A percentile compares a stretch with the other conserved stretches of the same genome.
Evolutionary conservation across 805 yeast species (phyloP).

Genomic region (Monosporozyma unispora): DNA sequence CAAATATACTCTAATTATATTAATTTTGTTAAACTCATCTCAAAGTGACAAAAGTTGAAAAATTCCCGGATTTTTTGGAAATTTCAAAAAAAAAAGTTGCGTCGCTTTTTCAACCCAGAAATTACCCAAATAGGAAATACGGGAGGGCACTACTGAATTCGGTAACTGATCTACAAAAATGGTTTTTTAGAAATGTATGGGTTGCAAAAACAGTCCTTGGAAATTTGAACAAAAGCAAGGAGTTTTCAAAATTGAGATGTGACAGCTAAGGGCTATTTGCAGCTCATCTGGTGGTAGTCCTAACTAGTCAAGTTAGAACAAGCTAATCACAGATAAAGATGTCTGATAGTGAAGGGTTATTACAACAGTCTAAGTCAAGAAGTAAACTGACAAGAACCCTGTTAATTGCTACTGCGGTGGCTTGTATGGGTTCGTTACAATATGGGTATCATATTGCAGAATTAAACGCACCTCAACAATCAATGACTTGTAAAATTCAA

Average conservation of each 20-base stretch:
- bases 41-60: too few relatives aligned
- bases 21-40: not conserved
- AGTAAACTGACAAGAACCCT: slow-evolving; percentile 2
- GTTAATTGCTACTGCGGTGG: slow-evolving; percentile 29
- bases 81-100: slow-evolving; percentile 1
- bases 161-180: not conserved
- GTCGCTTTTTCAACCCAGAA: not conserved
- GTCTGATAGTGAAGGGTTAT: slow-evolving; percentile 1
- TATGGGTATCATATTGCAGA: slow-evolving; percentile 95
- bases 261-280: not conserved
- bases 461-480: slow-evolving; percentile 78
- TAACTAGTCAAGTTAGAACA: too few relatives aligned
- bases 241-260: not conserved
- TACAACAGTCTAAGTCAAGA: not conserved
- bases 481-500: slow-evolving; percentile 46
- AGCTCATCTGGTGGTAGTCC: too few relatives aligned
- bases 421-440: slow-evolving; percentile 73
- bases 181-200: not conserved
- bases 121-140: not conserved
- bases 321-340: too few relatives aligned
- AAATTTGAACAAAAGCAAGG: not conserved
- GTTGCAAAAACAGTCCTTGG: not conserved
- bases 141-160: not conserved
- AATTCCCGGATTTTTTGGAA: not conserved
- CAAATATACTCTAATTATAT: not conserved